Evolutionary conservation across 805 yeast species (phyloP).

Genomic region (Spencermartinsiella europaea): DNA sequence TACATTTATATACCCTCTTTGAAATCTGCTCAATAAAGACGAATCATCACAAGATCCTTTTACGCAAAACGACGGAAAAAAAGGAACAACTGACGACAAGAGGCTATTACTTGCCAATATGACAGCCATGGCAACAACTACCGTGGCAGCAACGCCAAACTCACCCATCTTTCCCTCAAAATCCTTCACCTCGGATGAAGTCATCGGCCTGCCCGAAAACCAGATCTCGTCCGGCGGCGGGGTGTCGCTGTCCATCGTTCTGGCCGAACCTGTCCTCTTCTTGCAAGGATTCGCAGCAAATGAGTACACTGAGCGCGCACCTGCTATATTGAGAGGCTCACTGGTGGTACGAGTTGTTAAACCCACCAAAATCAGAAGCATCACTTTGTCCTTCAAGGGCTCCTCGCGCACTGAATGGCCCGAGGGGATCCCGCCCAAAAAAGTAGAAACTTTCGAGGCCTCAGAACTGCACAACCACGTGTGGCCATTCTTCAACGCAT

Average conservation of each 20-base stretch:
- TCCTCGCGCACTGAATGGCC: constrained; percentile 85
- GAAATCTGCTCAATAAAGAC: too few species aligned
- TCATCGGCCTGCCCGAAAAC: constrained; percentile 22
- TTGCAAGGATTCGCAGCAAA: constrained; percentile 72
- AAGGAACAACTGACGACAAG: too few species aligned
- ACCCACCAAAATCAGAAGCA: constrained; percentile 62
- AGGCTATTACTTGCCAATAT: too few species aligned
- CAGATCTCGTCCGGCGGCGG: constrained; percentile 61
- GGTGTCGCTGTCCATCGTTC: constrained; percentile 61
- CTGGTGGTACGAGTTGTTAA: constrained; percentile 64
- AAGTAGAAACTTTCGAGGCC: constrained; percentile 57
- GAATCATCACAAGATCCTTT: too few species aligned
- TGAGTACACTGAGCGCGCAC: constrained; percentile 37
- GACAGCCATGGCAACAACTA: too few species aligned
- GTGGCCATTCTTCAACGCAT: constrained; percentile 77
- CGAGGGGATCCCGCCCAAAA: constrained; percentile 93
- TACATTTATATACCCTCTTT: too few species aligned
- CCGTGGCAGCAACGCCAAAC: neutral
- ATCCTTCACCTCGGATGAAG: constrained; percentile 13
- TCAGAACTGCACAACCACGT: constrained; percentile 68
- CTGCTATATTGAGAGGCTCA: constrained; percentile 70
- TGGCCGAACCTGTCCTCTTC: constrained; percentile 76
- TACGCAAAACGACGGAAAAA: too few species aligned
- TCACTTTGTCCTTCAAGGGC: constrained; percentile 62
- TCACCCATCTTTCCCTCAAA: constrained; percentile 17